phyloP scores from a whole-genome alignment of 1,284 basidiomycete species.

The Chondrostereum purpureum region DNA sequence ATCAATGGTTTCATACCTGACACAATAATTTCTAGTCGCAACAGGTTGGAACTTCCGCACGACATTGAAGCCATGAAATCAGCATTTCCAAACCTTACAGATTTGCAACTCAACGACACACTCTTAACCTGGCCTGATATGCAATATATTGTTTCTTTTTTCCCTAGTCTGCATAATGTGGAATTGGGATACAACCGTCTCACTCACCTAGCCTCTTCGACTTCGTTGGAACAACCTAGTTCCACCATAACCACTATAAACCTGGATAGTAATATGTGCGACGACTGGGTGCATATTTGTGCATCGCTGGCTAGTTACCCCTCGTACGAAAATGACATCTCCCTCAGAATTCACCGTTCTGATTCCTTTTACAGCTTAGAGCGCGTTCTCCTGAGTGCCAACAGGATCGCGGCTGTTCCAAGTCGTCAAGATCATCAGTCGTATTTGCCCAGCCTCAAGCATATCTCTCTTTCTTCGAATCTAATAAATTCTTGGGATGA shows the following conservation, averaged over 20 bases:
- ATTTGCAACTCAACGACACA: slow-evolving; percentile 75
- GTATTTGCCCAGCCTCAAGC: slow-evolving; percentile 33
- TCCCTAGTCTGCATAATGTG: slow-evolving; percentile 58
- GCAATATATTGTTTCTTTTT: slow-evolving; percentile 40
- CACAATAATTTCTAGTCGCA: slow-evolving; percentile 42
- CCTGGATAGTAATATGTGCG: slow-evolving; percentile 67
- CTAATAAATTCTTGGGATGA: slow-evolving; percentile 55
- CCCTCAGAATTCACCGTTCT: slow-evolving; percentile 6
- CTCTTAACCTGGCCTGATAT: slow-evolving; percentile 69
- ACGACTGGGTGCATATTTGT: slow-evolving; percentile 52
- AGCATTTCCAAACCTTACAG: slow-evolving; percentile 53
- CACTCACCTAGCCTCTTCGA: slow-evolving; percentile 27
- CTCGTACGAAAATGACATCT: slow-evolving; percentile 35
- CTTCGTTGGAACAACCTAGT: slow-evolving; percentile 13
- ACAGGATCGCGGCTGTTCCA: slow-evolving; percentile 48
- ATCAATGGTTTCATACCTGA: slow-evolving; percentile 16
- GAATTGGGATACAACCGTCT: slow-evolving; percentile 79
- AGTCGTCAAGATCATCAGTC: slow-evolving; percentile 23
- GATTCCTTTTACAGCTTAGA: slow-evolving; percentile 38
- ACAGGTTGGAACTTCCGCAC: slow-evolving; percentile 39
- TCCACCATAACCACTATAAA: slow-evolving; percentile 54
- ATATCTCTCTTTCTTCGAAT: slow-evolving; percentile 66
- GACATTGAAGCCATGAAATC: slow-evolving; percentile 22
- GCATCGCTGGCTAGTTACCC: slow-evolving; percentile 40
- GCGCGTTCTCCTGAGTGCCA: slow-evolving; percentile 66